Evolutionary conservation across 805 yeast genomes (phyloP).

Genomic region (Candida jianshihensis): DNA sequence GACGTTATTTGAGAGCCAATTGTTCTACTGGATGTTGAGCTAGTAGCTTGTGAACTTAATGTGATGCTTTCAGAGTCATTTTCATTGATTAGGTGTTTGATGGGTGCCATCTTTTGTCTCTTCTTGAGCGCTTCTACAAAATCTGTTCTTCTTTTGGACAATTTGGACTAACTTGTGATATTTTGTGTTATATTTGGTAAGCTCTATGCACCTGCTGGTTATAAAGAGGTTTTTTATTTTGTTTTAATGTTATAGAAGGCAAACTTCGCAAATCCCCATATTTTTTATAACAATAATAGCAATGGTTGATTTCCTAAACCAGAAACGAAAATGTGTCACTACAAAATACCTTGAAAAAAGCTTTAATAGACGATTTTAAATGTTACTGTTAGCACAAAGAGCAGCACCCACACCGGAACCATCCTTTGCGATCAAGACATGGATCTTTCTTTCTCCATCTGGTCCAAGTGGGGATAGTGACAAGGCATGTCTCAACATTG

Average conservation of each 20-base stretch:
- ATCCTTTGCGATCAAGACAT: conserved; percentile 80
- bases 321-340: background rate
- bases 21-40: background rate
- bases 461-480: conserved; percentile 63
- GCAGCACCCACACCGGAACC: conserved; percentile 99
- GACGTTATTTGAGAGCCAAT: background rate
- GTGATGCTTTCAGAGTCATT: background rate
- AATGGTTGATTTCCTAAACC: background rate
- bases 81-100: conserved; percentile 10
- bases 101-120: conserved; percentile 10
- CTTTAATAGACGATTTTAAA: too few relatives aligned
- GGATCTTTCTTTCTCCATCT: conserved; percentile 67
- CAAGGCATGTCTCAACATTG: conserved; percentile 73
- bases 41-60: background rate
- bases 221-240: too few relatives aligned
- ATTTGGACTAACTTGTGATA: too few relatives aligned
- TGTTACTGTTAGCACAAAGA: conserved; percentile 49
- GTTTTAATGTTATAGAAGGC: too few relatives aligned
- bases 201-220: too few relatives aligned
- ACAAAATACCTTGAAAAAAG: too few relatives aligned
- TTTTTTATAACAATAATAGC: background rate
- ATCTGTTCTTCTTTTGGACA: background rate
- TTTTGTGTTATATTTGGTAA: too few relatives aligned
- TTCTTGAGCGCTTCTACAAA: background rate
- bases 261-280: background rate